Evolutionary conservation across 345 rosid genomes (phyloP).

Genomic region (Sonneratia alba): DNA sequence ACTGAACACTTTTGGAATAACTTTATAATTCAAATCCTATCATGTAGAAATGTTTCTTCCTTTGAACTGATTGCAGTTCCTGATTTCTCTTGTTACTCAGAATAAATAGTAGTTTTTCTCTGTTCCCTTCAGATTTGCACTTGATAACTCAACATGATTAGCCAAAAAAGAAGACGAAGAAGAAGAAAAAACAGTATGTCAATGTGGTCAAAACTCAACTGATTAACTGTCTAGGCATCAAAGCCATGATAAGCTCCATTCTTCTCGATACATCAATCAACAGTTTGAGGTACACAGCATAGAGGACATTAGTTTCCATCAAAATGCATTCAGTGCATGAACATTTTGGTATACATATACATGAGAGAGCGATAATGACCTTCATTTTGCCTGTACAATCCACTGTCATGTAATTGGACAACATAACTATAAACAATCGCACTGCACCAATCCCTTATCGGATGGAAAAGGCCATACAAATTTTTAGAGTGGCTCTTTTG

Average conservation of each 20-base stretch:
- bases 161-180: background rate
- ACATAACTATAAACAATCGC: background rate
- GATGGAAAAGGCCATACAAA: background rate
- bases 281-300: background rate
- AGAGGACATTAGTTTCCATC: background rate
- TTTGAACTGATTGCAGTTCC: background rate
- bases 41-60: background rate
- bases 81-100: background rate
- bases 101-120: background rate
- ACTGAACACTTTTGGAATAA: background rate
- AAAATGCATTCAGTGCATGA: background rate
- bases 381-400: background rate
- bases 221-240: background rate
- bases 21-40: background rate
- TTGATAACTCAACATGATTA: background rate
- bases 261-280: background rate
- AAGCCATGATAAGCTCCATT: background rate
- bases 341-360: background rate
- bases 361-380: background rate
- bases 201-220: background rate
- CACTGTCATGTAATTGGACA: background rate
- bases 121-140: background rate
- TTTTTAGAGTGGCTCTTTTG: slow-evolving; percentile 51
- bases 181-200: background rate
- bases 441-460: background rate